Evolutionary conservation across 73 alveolate genomes (phyloP).

Genomic region (Tetrahymena borealis): DNA sequence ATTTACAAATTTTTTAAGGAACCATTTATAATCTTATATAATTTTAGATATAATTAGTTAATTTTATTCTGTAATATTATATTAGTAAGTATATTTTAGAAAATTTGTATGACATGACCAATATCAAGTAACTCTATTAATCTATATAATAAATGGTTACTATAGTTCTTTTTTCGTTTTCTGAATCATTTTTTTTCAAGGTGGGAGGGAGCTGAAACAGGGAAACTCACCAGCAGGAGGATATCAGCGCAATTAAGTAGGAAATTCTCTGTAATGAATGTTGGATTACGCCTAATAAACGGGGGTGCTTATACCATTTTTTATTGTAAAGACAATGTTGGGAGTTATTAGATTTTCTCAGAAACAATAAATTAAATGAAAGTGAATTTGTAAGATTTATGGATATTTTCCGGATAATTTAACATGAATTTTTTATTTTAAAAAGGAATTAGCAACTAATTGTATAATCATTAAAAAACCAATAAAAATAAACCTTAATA

Average conservation of each 20-base stretch:
- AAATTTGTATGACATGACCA: not conserved
- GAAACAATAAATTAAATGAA: not conserved
- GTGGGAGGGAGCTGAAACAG: not conserved
- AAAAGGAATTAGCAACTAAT: not conserved
- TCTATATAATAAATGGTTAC: not conserved
- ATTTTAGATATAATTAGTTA: not conserved
- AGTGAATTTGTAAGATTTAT: not conserved
- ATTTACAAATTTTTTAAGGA: not conserved
- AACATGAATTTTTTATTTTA: not conserved
- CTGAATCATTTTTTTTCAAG: not conserved
- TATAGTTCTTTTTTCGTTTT: not conserved
- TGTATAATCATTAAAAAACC: not conserved
- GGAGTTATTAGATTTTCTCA: not conserved
- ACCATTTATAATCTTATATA: not conserved
- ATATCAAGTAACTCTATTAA: not conserved
- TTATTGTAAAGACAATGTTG: not conserved
- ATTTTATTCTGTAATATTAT: not conserved
- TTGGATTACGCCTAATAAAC: too few relatives aligned
- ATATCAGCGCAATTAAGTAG: not conserved
- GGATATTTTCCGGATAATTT: constrained; percentile 1
- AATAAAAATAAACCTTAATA: not conserved
- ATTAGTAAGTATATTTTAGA: not conserved
- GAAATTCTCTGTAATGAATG: too few relatives aligned
- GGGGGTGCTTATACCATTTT: not conserved
- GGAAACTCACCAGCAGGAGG: not conserved